Conservation (phyloP, 176 grass and related monocot genomes). For the Triticum dicoccoides region DNA sequence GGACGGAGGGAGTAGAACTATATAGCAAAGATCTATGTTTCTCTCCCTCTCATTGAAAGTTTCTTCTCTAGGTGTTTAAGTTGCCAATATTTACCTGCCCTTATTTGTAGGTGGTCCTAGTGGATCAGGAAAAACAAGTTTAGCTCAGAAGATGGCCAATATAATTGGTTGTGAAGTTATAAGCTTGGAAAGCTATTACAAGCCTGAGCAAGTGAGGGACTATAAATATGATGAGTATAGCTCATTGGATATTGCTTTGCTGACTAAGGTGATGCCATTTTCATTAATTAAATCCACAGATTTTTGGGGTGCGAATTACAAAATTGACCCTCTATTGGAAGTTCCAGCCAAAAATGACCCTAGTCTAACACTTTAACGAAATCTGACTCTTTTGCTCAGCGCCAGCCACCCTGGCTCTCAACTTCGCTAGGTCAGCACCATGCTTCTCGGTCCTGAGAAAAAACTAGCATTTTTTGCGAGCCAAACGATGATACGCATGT, state of each 20-base stretch:
- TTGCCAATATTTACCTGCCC: constrained; percentile 5
- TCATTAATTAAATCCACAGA: not conserved
- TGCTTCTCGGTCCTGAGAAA: not conserved
- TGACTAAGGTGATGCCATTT: constrained; percentile 62
- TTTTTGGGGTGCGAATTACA: not conserved
- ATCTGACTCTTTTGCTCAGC: not conserved
- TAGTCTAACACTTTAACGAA: not conserved
- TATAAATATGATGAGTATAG: constrained; percentile 97
- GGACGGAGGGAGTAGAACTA: not conserved
- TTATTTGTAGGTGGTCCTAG: constrained; percentile 81
- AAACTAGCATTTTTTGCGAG: not conserved
- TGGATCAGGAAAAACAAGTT: constrained; percentile 96
- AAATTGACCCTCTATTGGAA: not conserved
- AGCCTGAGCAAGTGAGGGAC: constrained; percentile 94
- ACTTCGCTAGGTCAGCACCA: not conserved
- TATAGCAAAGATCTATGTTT: not conserved
- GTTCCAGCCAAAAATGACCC: not conserved
- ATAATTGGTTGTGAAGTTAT: constrained; percentile 99
- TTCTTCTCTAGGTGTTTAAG: constrained; percentile 25
- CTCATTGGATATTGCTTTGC: constrained; percentile 89
- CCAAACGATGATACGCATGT: not conserved
- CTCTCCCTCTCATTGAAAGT: not conserved
- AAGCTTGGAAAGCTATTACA: constrained; percentile 98
- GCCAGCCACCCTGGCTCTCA: not conserved
- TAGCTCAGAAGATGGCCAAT: constrained; percentile 99